These are phyloP conservation scores for Zygosaccharomyces pseudorouxii DNA, from an alignment of 805 yeast genomes.

Conservation along the genomic window DNA sequence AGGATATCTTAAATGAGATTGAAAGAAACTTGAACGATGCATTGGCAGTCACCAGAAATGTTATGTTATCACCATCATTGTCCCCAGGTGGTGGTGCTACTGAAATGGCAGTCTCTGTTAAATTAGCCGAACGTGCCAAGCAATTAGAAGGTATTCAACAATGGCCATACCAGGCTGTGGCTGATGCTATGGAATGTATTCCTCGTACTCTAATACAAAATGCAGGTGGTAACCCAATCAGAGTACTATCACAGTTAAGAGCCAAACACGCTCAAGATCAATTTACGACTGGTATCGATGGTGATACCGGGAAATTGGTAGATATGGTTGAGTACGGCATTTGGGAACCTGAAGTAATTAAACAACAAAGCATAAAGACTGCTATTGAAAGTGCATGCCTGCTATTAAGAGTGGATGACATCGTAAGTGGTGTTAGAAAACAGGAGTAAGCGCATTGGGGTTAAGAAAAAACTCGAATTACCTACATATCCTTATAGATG, in stretches of 20 bases:
- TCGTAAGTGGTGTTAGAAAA: constrained; percentile 89
- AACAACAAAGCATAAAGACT: constrained; percentile 95
- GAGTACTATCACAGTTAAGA: constrained; percentile 82
- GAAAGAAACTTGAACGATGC: constrained; percentile 98
- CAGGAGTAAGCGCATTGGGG: constrained; percentile 26
- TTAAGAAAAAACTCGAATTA: neutral
- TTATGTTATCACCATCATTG: constrained; percentile 86
- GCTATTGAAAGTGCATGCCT: constrained; percentile 96
- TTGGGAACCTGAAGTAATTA: constrained; percentile 99
- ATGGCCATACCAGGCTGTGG: constrained; percentile 98
- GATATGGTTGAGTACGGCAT: constrained; percentile 95
- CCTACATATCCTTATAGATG: neutral
- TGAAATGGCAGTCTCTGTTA: constrained; percentile 95
- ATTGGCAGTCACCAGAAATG: constrained; percentile 95
- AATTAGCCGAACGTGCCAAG: constrained; percentile 84
- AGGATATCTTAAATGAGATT: constrained; percentile 92
- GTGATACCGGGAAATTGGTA: constrained; percentile 88
- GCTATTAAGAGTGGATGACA: constrained; percentile 93
- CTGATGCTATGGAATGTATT: constrained; percentile 97
- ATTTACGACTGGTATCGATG: constrained; percentile 86
- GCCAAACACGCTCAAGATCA: constrained; percentile 94
- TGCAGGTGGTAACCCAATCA: constrained; percentile 95
- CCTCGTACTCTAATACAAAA: constrained; percentile 97
- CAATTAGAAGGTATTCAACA: constrained; percentile 90
- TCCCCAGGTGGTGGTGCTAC: constrained; percentile 99